Conservation (phyloP, 2,329 filamentous ascomycete genomes). For the Pseudocercospora macadamiae region DNA sequence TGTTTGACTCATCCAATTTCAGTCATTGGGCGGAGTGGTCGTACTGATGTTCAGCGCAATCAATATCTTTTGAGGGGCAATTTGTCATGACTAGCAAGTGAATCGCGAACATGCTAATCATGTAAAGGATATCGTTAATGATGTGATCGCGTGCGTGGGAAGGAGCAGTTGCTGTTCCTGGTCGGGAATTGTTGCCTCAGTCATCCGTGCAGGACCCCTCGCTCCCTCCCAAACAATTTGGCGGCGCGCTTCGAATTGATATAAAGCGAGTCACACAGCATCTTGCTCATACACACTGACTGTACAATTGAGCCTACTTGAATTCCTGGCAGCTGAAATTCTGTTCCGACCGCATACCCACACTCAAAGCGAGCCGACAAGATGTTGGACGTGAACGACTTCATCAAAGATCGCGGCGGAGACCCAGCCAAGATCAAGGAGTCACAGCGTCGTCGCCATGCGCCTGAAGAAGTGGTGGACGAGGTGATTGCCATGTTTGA, state of each 20-base stretch:
- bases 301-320: neutral
- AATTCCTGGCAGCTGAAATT: no score
- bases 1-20: no score
- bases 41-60: no score
- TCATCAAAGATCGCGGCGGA: conserved; percentile 77
- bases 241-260: neutral
- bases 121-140: no score
- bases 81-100: no score
- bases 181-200: no score
- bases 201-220: neutral
- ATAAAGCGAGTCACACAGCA: neutral
- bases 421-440: conserved; percentile 90
- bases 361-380: neutral
- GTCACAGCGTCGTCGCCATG: conserved; percentile 81
- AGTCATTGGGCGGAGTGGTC: no score
- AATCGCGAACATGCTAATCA: no score
- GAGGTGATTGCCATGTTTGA: conserved; percentile 86
- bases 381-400: conserved; percentile 55
- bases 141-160: no score
- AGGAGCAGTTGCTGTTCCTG: neutral
- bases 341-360: neutral
- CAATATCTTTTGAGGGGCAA: no score
- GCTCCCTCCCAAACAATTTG: neutral
- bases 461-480: conserved; percentile 82
- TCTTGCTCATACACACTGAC: neutral